Conservation (phyloP, 2,329 filamentous ascomycete species). For the Alternaria dauci region DNA sequence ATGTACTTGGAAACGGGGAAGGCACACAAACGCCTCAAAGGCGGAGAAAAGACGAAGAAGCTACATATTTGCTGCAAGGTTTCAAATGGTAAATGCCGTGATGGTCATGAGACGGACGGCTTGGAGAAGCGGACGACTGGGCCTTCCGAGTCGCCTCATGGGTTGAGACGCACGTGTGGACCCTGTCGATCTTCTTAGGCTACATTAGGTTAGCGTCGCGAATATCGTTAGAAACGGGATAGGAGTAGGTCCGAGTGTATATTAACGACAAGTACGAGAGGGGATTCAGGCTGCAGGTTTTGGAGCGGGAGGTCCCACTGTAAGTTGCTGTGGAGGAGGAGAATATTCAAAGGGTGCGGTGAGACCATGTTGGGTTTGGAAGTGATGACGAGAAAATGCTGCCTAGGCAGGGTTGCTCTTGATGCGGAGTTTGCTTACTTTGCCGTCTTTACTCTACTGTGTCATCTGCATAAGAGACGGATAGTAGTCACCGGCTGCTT, state of each 20-base stretch:
- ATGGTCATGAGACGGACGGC: conserved; percentile 27
- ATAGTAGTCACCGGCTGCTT: background rate
- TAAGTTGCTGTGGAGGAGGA: no score
- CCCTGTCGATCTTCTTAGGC: background rate
- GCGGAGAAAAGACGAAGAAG: background rate
- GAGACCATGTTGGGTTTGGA: no score
- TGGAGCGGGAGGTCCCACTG: background rate
- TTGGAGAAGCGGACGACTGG: conserved; percentile 13
- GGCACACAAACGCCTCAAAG: background rate
- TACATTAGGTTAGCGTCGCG: background rate
- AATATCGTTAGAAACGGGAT: background rate
- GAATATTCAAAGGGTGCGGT: no score
- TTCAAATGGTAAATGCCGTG: conserved; percentile 7
- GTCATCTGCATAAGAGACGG: no score
- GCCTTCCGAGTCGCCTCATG: conserved; percentile 6
- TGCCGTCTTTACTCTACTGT: no score
- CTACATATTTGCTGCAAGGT: conserved; percentile 7
- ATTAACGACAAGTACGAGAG: background rate
- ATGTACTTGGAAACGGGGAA: no score
- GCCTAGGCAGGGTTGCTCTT: no score
- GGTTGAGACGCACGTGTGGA: background rate
- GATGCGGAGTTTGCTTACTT: no score
- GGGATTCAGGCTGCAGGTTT: background rate
- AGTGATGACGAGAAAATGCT: no score
- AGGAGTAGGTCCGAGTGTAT: background rate